Evolutionary conservation across 805 yeast genomes (phyloP).

Genomic region (Candida ficus): DNA sequence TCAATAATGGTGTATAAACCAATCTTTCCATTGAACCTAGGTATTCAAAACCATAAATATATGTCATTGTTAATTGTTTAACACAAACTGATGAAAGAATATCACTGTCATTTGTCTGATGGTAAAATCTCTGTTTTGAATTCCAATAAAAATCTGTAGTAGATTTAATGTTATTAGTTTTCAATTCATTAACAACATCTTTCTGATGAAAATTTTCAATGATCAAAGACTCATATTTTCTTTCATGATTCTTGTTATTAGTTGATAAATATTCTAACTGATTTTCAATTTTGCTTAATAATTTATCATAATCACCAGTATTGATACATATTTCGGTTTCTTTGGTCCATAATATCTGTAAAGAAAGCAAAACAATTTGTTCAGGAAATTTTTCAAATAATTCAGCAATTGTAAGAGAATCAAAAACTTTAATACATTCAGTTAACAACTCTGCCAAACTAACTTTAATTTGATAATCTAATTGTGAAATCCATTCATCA

Average conservation of each 20-base stretch:
- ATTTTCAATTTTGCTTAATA: slow-evolving; percentile 13
- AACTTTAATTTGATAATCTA: slow-evolving; percentile 49
- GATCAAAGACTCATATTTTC: slow-evolving; percentile 53
- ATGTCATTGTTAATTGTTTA: slow-evolving; percentile 44
- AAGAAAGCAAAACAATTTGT: slow-evolving; percentile 51
- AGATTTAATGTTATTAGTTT: slow-evolving; percentile 9
- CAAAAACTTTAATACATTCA: slow-evolving; percentile 28
- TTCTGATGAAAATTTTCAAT: slow-evolving; percentile 63
- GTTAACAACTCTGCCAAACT: slow-evolving; percentile 38
- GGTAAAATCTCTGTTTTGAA: slow-evolving; percentile 44
- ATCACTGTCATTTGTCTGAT: slow-evolving; percentile 17
- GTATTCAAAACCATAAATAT: slow-evolving; percentile 76
- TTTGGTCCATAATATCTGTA: slow-evolving; percentile 55
- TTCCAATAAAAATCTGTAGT: slow-evolving; percentile 39
- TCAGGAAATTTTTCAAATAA: slow-evolving; percentile 42
- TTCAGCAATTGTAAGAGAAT: slow-evolving; percentile 13
- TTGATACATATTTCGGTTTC: slow-evolving; percentile 30
- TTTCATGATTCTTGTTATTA: slow-evolving; percentile 43
- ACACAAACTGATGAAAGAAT: slow-evolving; percentile 35
- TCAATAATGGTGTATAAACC: slow-evolving; percentile 71
- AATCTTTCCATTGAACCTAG: slow-evolving; percentile 68
- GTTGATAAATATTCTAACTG: slow-evolving; percentile 8
- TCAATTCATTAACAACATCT: slow-evolving; percentile 30
- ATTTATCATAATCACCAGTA: slow-evolving; percentile 15
- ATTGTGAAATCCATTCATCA: slow-evolving; percentile 54